Base-by-base conservation (phyloP, 1,284 basidiomycete species). In the Mycena citricolor region DNA sequence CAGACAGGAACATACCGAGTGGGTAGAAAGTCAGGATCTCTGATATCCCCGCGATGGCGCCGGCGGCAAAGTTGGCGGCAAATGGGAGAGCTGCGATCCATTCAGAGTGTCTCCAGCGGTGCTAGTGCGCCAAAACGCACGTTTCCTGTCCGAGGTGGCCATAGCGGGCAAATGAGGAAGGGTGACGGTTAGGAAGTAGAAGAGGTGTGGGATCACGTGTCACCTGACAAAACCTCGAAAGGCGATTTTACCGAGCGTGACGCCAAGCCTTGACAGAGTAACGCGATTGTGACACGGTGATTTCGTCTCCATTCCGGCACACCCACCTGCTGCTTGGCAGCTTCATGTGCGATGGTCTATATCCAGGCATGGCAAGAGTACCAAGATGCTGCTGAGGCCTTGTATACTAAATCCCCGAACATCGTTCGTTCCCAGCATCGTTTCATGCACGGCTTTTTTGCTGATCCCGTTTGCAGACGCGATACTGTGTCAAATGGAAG, bases 11-110 rank as follows among this genome's bases (percentile, higher is more conserved):
- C 86, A 61, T 61, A 92, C 90, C 92, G 52, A 95, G 85, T 47
- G 93, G 93, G 57, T 95, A 93, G 58, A 97, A 92, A 8, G 82
- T 93, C 56, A 97, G 73, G 44, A 99, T 90, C 67, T 99, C 95
- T 7, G 86, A 85, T 42, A 86, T 73, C 30, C 86, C 90, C 55
- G 93, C 92, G 55, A 94, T 90, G 7, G 93, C 92, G 45, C 93
- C 93, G 2, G 93, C 90, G 8, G 85, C 77, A 61, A 95, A 94
- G 58, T 90, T 94, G 52, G 91, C 90, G 39, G 76, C 67, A 67
- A 93, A 93, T 1, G 91, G 92, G 31, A 94, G 76, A 25, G 87
- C 88, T 90, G 37, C 13, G 29, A n/a, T n/a, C n/a, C n/a, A n/a
- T n/a, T n/a, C n/a, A n/a, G n/a, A n/a, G n/a, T n/a, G n/a, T n/a